These are phyloP conservation scores for Colletotrichum tropicale DNA, from an alignment of 2,329 filamentous ascomycete species.

Conservation along the genomic window DNA sequence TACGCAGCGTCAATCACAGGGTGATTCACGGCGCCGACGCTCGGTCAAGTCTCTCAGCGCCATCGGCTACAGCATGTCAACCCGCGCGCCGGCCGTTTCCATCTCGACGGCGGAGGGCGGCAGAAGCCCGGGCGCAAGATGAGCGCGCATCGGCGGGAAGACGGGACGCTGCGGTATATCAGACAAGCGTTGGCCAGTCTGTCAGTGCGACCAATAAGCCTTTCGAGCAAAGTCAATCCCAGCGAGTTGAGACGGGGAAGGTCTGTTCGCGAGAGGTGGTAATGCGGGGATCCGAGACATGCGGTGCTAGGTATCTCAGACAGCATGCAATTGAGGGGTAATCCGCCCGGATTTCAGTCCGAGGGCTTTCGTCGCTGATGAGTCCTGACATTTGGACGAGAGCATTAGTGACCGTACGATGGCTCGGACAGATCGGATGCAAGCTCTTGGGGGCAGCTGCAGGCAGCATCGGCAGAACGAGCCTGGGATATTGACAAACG, in stretches of 20 bases:
- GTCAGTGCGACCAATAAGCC: background rate
- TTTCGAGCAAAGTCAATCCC: background rate
- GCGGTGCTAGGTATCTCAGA: background rate
- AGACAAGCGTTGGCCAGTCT: background rate
- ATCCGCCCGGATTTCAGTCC: background rate
- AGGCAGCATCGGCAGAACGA: background rate
- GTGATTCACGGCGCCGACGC: background rate
- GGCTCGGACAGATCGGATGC: background rate
- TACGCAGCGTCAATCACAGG: background rate
- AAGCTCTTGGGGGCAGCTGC: background rate
- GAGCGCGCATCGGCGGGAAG: background rate
- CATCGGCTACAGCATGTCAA: background rate
- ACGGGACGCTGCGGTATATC: background rate
- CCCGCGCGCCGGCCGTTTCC: background rate
- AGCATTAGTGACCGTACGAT: background rate
- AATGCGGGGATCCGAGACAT: slow-evolving; percentile 12
- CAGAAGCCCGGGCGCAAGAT: background rate
- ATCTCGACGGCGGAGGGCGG: background rate
- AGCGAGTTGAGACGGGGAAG: background rate
- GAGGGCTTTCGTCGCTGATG: background rate
- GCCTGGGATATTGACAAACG: background rate
- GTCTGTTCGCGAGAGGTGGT: background rate
- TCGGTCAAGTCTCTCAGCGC: background rate
- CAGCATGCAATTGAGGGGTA: background rate
- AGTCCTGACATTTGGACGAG: background rate